phyloP scores from a whole-genome alignment of 1,139 yeast species.

The Kurtzmaniella natalensis region DNA sequence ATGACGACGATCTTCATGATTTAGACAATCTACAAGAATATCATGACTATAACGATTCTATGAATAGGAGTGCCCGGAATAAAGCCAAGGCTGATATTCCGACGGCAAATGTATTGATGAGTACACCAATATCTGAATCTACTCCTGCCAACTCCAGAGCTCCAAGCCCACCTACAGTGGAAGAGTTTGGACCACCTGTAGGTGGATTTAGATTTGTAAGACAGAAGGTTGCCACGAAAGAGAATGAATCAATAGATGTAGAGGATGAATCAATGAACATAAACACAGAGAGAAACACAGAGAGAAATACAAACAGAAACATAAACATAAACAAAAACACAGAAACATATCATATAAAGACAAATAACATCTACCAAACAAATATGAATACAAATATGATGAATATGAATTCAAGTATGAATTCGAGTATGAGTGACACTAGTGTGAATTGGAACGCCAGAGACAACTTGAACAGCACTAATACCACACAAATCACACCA shows the following conservation, averaged over 20 bases:
- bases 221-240: constrained; percentile 16
- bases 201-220: constrained; percentile 35
- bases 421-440: too few species aligned
- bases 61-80: too few species aligned
- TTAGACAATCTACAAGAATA: neutral
- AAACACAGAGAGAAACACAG: too few species aligned
- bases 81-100: too few species aligned
- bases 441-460: constrained; percentile 1
- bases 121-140: constrained; percentile 31
- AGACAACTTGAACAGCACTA: too few species aligned
- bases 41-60: too few species aligned
- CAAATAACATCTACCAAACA: constrained; percentile 22
- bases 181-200: constrained; percentile 24
- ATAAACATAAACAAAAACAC: constrained; percentile 7
- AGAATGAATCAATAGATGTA: too few species aligned
- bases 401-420: too few species aligned
- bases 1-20: constrained; percentile 2
- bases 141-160: constrained; percentile 32
- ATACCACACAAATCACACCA: neutral
- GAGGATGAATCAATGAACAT: too few species aligned
- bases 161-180: constrained; percentile 21
- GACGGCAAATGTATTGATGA: neutral
- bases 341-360: constrained; percentile 12
- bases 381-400: constrained; percentile 13
- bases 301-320: too few species aligned